These are phyloP conservation scores for Talaromyces funiculosus DNA, from an alignment of 2,329 filamentous ascomycete genomes.

Conservation along the genomic window DNA sequence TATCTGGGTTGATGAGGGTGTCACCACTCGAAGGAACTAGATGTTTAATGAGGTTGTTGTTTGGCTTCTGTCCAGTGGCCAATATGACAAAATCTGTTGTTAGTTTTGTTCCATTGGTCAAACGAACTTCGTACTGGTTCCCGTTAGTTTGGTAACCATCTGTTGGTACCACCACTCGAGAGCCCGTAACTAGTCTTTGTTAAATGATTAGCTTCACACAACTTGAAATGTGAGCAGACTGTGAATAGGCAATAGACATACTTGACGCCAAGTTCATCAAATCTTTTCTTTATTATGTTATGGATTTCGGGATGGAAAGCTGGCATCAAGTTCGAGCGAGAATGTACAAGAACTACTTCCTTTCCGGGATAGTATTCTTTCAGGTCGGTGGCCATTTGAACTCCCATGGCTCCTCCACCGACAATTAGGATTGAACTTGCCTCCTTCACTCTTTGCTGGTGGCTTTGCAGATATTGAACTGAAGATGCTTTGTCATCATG, in stretches of 20 bases:
- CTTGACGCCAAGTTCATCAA: constrained; percentile 29
- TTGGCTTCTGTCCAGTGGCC: constrained; percentile 46
- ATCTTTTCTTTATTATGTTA: constrained; percentile 26
- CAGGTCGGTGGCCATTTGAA: constrained; percentile 48
- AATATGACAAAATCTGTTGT: constrained; percentile 40
- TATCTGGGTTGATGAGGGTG: constrained; percentile 29
- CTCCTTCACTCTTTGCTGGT: constrained; percentile 26
- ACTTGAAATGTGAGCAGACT: neutral
- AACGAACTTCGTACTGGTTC: constrained; percentile 22
- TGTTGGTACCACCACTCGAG: constrained; percentile 24
- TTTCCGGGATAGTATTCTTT: constrained; percentile 46
- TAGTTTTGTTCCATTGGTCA: constrained; percentile 27
- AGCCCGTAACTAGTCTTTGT: constrained; percentile 24
- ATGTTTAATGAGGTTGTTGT: constrained; percentile 35
- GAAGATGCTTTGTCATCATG: constrained; percentile 30
- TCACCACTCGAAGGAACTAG: constrained; percentile 23
- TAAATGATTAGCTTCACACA: neutral
- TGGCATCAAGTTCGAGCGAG: constrained; percentile 35
- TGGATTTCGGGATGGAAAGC: constrained; percentile 28
- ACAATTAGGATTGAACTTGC: constrained; percentile 32
- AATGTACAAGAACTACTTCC: constrained; percentile 45
- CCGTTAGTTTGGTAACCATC: constrained; percentile 25
- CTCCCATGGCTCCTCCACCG: constrained; percentile 48
- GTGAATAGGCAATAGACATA: constrained; percentile 6
- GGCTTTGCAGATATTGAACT: constrained; percentile 27